Evolutionary conservation across 2,329 filamentous ascomycete genomes (phyloP).

Genomic region (Aspergillus awamori): DNA sequence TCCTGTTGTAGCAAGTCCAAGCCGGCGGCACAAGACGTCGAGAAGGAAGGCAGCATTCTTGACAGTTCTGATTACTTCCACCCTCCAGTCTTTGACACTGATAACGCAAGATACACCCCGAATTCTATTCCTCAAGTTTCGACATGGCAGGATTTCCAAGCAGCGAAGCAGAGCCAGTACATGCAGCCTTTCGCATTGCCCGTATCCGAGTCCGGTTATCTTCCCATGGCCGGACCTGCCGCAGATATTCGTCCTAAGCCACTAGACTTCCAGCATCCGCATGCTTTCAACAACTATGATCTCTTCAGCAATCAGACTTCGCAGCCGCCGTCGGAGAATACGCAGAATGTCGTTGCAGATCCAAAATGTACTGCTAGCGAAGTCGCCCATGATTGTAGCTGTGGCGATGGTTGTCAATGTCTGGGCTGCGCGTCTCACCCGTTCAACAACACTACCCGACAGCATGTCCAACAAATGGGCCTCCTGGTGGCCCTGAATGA

Average conservation of each 20-base stretch:
- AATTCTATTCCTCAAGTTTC: slow-evolving; percentile 20
- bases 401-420: slow-evolving; percentile 51
- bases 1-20: slow-evolving; percentile 36
- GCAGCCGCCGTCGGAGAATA: slow-evolving; percentile 14
- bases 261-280: slow-evolving; percentile 16
- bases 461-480: slow-evolving; percentile 52
- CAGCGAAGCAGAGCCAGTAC: slow-evolving; percentile 18
- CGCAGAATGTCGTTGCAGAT: slow-evolving; percentile 12
- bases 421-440: slow-evolving; percentile 51
- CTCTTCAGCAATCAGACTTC: slow-evolving; percentile 23
- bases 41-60: neutral
- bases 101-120: slow-evolving; percentile 21
- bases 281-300: slow-evolving; percentile 19
- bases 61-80: slow-evolving; percentile 8
- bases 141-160: slow-evolving; percentile 27
- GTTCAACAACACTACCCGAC: slow-evolving; percentile 49
- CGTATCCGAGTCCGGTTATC: slow-evolving; percentile 13
- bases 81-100: slow-evolving; percentile 13
- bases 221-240: slow-evolving; percentile 23
- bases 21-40: neutral
- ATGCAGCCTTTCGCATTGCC: slow-evolving; percentile 22
- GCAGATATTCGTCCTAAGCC: slow-evolving; percentile 13
- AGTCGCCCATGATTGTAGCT: slow-evolving; percentile 42
- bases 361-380: slow-evolving; percentile 20
- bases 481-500: slow-evolving; percentile 43